Evolutionary conservation across 495 filamentous ascomycete genomes (phyloP), one percentile per base, ranked within the genome.

Genomic region (Delitschia confertaspora): DNA sequence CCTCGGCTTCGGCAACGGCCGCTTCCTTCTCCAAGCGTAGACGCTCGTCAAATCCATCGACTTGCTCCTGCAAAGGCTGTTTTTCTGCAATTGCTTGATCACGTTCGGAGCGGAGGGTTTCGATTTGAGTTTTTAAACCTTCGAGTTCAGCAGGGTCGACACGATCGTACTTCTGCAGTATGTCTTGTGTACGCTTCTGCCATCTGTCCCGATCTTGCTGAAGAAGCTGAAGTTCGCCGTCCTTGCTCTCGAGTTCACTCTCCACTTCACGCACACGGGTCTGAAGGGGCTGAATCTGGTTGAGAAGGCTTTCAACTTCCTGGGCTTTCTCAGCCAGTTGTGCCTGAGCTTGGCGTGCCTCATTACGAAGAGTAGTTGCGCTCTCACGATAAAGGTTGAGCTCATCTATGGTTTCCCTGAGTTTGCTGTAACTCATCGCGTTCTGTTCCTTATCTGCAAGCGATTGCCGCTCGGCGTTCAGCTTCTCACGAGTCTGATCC

Each of bases 311-410:
- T 32, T 85, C 75, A 18, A 94, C 72, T 51, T 78, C 82, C 48
- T 74, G 67, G 0, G 70, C 72, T 65, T 88, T 89, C 60, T 84
- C 80, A 0, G 75, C 69, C 21, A 95, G 68, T 42, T 82, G 76
- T 13, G 75, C 67, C 49, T 86, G 80, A 7, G 81, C 78, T 48
- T 88, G 82, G 43, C 85, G 80, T 43, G 80, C 75, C 56, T 95
- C 87, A 50, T 80, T 83, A 27, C 93, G 81, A 19, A 96, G 69
- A 1, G 88, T 89, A 32, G 80, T 78, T 49, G 81, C 91, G 65
- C 85, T 94, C 63, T 99, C 91, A 8, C 93, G 83, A 68, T 91
- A 86, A 11, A 93, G 69, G 56, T 96, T 96, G 38, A 96, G 72
- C 63, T 96, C 87, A 44, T 93, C 89, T 33, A 99, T 72, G 22